Base-by-base conservation (phyloP, 1,139 yeast genomes). In the Blastobotrys indianensis region DNA sequence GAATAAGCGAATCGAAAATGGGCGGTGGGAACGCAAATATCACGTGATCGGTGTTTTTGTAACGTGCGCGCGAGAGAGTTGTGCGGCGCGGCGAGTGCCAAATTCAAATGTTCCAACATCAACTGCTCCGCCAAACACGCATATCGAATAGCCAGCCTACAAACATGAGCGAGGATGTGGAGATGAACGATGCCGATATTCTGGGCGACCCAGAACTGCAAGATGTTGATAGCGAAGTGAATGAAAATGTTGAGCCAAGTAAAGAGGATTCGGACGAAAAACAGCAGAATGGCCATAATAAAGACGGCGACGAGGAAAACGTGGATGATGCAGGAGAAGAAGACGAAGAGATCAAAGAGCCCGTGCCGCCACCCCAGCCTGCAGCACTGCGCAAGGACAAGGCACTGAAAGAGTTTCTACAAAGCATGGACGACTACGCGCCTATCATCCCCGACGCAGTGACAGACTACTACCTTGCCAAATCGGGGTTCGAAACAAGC, bases 371-470 rank as follows among this genome's bases (percentile, higher is more conserved):
- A 17, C 85, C 78, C 38, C 67, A 83, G 11, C 90, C 94, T 0
- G 85, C 82, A 49, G 71, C 84, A 47, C 77, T 88, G 1, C 74
- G 92, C 53, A 85, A 86, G 56, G 98, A 94, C 58, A 88, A 87
- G 61, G 82, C 95, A 0, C 69, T 94, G 39, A 80, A 82, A 55
- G 97, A 94, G 57, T 82, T 94, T 32, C 73, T 94, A 32, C 85
- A 83, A 42, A 73, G 88, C 67, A 84, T 92, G 90, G 95, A 87
- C 53, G 95, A 88, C 49, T 88, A 83, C 64, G 88, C 96, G 2
- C 98, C 98, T 1, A 85, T 94, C 36, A 92, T 94, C 38, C 99
- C 99, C 0, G 98, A 94, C 62, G 94, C 95, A 0, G 97, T 94
- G n/a, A 86, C 96, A 0, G 97, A 92, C 60, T 92, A 87, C 64